phyloP scores from a whole-genome alignment of 257 asterid genomes.

The Datura wrightii region DNA sequence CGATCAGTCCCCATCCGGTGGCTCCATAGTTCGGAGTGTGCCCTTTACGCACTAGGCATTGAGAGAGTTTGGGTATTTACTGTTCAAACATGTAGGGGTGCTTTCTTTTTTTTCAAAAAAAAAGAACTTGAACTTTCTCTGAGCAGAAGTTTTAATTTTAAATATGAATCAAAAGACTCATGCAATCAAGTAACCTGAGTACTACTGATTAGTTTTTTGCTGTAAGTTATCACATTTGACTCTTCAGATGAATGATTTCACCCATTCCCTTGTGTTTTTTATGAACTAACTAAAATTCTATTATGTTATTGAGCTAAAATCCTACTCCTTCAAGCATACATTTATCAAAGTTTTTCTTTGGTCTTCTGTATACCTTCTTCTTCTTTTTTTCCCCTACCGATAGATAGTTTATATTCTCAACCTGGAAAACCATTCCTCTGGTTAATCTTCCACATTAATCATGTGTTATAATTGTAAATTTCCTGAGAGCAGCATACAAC shows the following conservation, averaged over 20 bases:
- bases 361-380: not conserved
- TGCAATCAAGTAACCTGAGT: not conserved
- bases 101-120: too few species aligned
- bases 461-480: not conserved
- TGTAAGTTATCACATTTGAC: too few species aligned
- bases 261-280: too few species aligned
- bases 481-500: not conserved
- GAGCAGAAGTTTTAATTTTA: not conserved
- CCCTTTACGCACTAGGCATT: not conserved
- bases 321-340: too few species aligned
- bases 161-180: not conserved
- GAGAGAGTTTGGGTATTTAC: not conserved
- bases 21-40: not conserved
- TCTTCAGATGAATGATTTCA: too few species aligned
- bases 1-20: not conserved
- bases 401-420: not conserved
- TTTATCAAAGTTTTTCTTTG: too few species aligned
- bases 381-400: not conserved
- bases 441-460: not conserved
- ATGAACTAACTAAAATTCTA: too few species aligned
- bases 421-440: not conserved
- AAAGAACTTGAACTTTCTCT: not conserved
- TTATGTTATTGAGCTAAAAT: too few species aligned
- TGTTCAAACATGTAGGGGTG: not conserved
- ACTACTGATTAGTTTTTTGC: not conserved